Percentiles rank a stretch among this genome's conserved stretches.
These are phyloP conservation scores for Vigna trinervia DNA, from an alignment of 306 rosid species.

Conservation along the genomic window DNA sequence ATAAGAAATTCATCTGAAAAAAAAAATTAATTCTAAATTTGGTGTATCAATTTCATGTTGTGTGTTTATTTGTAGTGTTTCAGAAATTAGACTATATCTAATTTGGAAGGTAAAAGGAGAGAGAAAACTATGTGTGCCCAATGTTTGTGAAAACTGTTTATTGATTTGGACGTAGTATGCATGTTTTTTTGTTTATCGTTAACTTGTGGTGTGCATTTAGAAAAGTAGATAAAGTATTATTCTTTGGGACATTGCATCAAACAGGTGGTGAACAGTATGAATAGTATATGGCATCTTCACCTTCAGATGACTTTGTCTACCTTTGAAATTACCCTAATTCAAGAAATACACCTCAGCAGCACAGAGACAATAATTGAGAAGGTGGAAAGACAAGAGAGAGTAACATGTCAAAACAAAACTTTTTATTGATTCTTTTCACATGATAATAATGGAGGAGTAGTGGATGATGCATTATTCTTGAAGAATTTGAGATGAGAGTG, in stretches of 20 bases:
- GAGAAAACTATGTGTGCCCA: no score
- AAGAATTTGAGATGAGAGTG: constrained; percentile 22
- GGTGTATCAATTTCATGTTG: no score
- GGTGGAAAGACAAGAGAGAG: constrained; percentile 33
- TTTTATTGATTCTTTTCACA: constrained; percentile 44
- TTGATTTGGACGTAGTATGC: no score
- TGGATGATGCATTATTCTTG: neutral
- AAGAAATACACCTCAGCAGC: neutral
- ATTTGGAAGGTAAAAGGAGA: no score
- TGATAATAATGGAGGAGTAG: no score
- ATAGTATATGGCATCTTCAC: neutral
- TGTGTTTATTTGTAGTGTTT: no score
- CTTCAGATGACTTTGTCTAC: constrained; percentile 34
- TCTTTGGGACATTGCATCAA: neutral
- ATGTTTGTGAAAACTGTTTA: no score
- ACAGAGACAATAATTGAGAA: constrained; percentile 45
- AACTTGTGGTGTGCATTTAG: neutral
- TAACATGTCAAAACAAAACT: constrained; percentile 54
- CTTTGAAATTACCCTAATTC: constrained; percentile 37
- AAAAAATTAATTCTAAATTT: no score
- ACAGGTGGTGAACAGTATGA: neutral
- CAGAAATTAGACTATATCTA: no score
- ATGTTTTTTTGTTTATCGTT: neutral
- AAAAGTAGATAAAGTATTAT: neutral
- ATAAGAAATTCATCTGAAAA: no score